These are phyloP conservation scores for Medakamo hakoo DNA, from an alignment of 139 green algal species.

Conservation along the genomic window DNA sequence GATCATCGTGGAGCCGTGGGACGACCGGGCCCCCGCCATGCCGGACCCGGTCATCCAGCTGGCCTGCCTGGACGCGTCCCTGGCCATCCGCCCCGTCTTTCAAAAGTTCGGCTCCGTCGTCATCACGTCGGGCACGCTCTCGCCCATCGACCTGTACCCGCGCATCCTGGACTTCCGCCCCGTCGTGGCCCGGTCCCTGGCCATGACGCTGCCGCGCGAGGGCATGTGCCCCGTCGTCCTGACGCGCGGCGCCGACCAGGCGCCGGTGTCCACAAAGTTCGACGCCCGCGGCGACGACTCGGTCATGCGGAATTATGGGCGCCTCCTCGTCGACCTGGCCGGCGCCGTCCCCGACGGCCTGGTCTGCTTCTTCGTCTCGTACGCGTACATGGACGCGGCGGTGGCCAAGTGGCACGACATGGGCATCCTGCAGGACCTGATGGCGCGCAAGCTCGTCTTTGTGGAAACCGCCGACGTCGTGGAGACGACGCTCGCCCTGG, in stretches of 20 bases:
- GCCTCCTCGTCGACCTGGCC: slow-evolving; percentile 80
- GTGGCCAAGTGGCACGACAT: slow-evolving; percentile 86
- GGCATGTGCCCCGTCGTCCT: slow-evolving; percentile 94
- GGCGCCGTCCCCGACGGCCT: slow-evolving; percentile 82
- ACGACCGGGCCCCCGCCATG: slow-evolving; percentile 80
- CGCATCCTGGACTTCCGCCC: slow-evolving; percentile 92
- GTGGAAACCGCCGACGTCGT: slow-evolving; percentile 96
- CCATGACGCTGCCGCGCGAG: slow-evolving; percentile 91
- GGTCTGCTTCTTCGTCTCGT: slow-evolving; percentile 95
- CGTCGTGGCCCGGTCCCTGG: slow-evolving; percentile 61
- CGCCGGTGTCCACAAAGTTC: slow-evolving; percentile 78
- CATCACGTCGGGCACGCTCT: slow-evolving; percentile 94
- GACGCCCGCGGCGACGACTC: slow-evolving; percentile 68
- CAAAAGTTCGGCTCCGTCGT: slow-evolving; percentile 80
- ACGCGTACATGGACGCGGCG: slow-evolving; percentile 96
- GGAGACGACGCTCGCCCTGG: slow-evolving; percentile 93
- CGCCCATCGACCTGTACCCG: slow-evolving; percentile 93
- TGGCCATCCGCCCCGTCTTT: slow-evolving; percentile 92
- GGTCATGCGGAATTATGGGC: slow-evolving; percentile 74
- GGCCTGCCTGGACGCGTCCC: slow-evolving; percentile 83
- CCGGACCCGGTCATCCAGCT: slow-evolving; percentile 90
- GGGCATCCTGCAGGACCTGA: slow-evolving; percentile 83
- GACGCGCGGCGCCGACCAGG: slow-evolving; percentile 78
- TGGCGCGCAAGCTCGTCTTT: slow-evolving; percentile 94
- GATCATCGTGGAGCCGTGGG: slow-evolving; percentile 97